Percentiles rank a stretch among this genome's conserved stretches.
phyloP scores from a whole-genome alignment of 768 basidiomycete genomes.

The Clavaria fumosa region DNA sequence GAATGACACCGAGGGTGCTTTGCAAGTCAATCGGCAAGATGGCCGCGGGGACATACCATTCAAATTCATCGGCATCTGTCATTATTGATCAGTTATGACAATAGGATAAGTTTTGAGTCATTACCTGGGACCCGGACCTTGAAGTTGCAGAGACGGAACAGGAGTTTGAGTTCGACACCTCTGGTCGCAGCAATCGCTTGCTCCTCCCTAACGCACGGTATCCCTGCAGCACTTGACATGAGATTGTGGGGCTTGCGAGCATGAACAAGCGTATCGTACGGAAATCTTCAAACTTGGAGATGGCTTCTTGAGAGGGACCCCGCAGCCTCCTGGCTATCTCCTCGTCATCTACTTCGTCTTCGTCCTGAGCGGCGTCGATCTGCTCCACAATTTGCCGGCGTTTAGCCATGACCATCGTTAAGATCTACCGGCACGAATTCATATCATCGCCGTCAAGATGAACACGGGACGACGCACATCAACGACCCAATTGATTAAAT shows the following conservation, averaged over 20 bases:
- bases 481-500: slow-evolving; percentile 66
- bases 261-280: no score
- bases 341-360: slow-evolving; percentile 20
- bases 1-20: slow-evolving; percentile 57
- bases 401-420: slow-evolving; percentile 41
- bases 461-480: slow-evolving; percentile 36
- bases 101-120: no score
- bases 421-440: slow-evolving; percentile 29
- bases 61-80: slow-evolving; percentile 51
- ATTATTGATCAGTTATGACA: no score
- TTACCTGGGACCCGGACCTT: slow-evolving; percentile 51
- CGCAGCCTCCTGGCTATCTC: slow-evolving; percentile 15
- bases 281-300: slow-evolving; percentile 58
- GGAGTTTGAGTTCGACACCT: slow-evolving; percentile 65
- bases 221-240: no score
- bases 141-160: slow-evolving; percentile 72
- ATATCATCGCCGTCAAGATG: neutral
- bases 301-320: slow-evolving; percentile 52
- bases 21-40: slow-evolving; percentile 53
- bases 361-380: slow-evolving; percentile 31
- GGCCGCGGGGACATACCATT: slow-evolving; percentile 76
- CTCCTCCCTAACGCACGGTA: slow-evolving; percentile 62
- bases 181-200: slow-evolving; percentile 63
- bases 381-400: slow-evolving; percentile 47
- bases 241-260: no score